Evolutionary conservation across 1,139 yeast genomes (phyloP).

Genomic region (Saccharomyces hybrid): DNA sequence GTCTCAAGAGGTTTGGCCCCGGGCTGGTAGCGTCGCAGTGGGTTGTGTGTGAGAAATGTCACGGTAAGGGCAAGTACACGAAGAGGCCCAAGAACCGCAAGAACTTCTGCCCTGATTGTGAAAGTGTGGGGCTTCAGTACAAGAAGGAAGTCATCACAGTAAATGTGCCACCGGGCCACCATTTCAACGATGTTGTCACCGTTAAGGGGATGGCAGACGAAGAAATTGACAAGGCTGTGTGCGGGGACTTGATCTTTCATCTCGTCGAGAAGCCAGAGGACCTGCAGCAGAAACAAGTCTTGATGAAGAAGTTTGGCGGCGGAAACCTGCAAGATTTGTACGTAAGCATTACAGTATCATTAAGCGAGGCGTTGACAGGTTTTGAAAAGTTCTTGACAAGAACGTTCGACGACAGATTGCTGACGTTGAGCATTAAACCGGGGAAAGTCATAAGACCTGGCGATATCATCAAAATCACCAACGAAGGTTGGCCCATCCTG

Average conservation of each 20-base stretch:
- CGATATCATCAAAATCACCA: conserved; percentile 53
- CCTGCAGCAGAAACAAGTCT: conserved; percentile 18
- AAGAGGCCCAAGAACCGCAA: conserved; percentile 43
- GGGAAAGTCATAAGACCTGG: conserved; percentile 81
- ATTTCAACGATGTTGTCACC: conserved; percentile 52
- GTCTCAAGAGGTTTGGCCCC: conserved; percentile 62
- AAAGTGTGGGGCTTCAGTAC: conserved; percentile 54
- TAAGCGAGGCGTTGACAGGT: conserved; percentile 59
- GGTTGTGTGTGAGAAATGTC: conserved; percentile 61
- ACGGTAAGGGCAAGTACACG: conserved; percentile 55
- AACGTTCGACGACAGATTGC: conserved; percentile 75
- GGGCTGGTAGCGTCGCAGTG: conserved; percentile 64
- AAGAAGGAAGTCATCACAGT: conserved; percentile 74
- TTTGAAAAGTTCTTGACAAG: conserved; percentile 40
- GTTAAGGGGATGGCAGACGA: conserved; percentile 72
- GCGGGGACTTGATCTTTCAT: conserved; percentile 73
- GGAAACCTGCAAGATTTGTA: conserved; percentile 44
- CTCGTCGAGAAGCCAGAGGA: conserved; percentile 37
- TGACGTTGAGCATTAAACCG: conserved; percentile 54
- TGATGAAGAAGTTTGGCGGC: conserved; percentile 52
- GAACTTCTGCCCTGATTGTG: conserved; percentile 73
- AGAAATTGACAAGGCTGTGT: conserved; percentile 51
- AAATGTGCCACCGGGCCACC: conserved; percentile 65
- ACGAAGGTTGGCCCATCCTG: conserved; percentile 82
- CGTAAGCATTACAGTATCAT: conserved; percentile 51